Base-by-base conservation (phyloP, 2,329 filamentous ascomycete genomes). In the Neofusicoccum cordaticola region DNA sequence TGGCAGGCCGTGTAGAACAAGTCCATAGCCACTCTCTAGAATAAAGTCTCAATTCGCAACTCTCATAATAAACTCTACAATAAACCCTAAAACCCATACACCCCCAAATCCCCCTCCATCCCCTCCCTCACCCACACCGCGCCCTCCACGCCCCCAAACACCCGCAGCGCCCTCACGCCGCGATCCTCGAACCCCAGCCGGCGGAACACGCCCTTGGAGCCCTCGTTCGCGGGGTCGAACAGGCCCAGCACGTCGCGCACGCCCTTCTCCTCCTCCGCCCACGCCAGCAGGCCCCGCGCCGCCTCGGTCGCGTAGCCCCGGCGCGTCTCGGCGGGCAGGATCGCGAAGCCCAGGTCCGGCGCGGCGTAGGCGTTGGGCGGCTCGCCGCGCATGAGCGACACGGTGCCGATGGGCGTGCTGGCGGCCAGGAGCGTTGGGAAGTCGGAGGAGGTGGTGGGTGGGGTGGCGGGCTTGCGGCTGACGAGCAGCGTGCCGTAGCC, bases 401-500 rank as follows among this genome's bases (percentile, higher is more conserved):
- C 70, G 56, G 74, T 71, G 8, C 71, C 70, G 1, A 74, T 69
- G 13, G 66, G 66, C 12, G 68, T 71, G 2, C 72, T 65, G 19
- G 61, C 61, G 19, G 61, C 61, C 5, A 63, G 60, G 1, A 63
- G 57, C 4, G 41, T n/a, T 2, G 45, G n/a, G 22, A 22, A 3
- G n/a, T 62, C 45, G 50, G 34, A n/a, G 50, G 34, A n/a, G 64
- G 63, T 4, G 64, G 67, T 34, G 2, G 22, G 22, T 22, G 22
- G 22, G 22, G 22, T 13, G 3, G 50, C 0, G 3, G 50, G 65
- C 39, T 70, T 69, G 13, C 74, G 67, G 3, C 68, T 69, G 39
- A 76, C 66, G 2, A 75, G 67, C 48, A 70, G 75, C 0, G 69
- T 70, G 1, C 74, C 74, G 58, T 69, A 73, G 27, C 74, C 74